These are phyloP conservation scores for Triticum monococcum DNA, from an alignment of 176 grass and related monocot species.

Conservation along the genomic window DNA sequence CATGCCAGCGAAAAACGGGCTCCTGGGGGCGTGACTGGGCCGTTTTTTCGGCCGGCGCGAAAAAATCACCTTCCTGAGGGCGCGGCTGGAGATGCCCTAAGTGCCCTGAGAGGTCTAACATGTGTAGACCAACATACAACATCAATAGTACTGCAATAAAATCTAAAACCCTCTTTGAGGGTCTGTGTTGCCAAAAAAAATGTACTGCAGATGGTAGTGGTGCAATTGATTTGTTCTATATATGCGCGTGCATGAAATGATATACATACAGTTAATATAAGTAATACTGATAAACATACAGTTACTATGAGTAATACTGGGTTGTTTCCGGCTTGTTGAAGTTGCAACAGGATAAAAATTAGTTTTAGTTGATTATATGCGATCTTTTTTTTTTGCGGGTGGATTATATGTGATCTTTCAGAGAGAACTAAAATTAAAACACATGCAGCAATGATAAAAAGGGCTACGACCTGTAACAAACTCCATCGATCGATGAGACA, in stretches of 20 bases:
- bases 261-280: not conserved
- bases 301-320: not conserved
- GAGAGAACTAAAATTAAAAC: not conserved
- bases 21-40: too few relatives aligned
- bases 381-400: not conserved
- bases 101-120: too few relatives aligned
- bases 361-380: not conserved
- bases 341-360: not conserved
- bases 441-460: slow-evolving; percentile 20
- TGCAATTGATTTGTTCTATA: not conserved
- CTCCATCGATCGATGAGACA: slow-evolving; percentile 28
- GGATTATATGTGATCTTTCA: not conserved
- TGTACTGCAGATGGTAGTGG: not conserved
- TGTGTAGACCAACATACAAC: not conserved
- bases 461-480: slow-evolving; percentile 21
- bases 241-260: slow-evolving; percentile 10
- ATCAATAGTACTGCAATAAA: not conserved
- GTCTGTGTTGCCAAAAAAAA: too few relatives aligned
- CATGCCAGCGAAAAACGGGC: too few relatives aligned
- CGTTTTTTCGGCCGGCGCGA: too few relatives aligned
- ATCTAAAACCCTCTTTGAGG: not conserved
- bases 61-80: too few relatives aligned
- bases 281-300: not conserved
- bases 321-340: not conserved
- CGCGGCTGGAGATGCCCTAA: too few relatives aligned